Percentiles rank a stretch among this genome's conserved stretches.
Conservation (phyloP, 805 yeast genomes). For the Wickerhamiella cacticola region DNA sequence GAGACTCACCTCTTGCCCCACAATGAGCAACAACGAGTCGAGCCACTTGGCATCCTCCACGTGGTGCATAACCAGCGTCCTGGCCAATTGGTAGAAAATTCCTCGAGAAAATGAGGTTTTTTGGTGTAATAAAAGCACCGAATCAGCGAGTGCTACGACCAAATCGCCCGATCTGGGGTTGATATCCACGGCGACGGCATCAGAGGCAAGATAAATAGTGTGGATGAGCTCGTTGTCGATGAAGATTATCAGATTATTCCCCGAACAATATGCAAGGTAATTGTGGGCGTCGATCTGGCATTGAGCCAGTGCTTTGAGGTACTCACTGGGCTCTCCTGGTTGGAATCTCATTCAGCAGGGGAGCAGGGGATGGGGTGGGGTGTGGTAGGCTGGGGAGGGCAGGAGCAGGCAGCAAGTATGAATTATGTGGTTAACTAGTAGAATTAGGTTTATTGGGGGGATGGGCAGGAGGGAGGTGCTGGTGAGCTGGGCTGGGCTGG, state of each 20-base stretch:
- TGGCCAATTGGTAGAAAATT: slow-evolving; percentile 13
- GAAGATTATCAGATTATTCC: slow-evolving; percentile 66
- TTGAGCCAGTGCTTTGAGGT: slow-evolving; percentile 44
- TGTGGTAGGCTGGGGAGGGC: no score
- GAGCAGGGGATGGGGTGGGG: neutral
- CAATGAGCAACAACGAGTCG: slow-evolving; percentile 43
- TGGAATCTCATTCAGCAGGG: slow-evolving; percentile 31
- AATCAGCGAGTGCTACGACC: slow-evolving; percentile 21
- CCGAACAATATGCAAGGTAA: slow-evolving; percentile 65
- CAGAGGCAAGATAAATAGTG: slow-evolving; percentile 58
- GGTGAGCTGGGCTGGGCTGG: no score
- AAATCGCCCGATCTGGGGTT: slow-evolving; percentile 35
- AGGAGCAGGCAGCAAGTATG: no score
- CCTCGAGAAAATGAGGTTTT: slow-evolving; percentile 19
- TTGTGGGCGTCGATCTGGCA: slow-evolving; percentile 54
- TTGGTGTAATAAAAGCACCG: slow-evolving; percentile 22
- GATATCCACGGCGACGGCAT: slow-evolving; percentile 55
- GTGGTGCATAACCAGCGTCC: neutral
- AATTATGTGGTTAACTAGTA: no score
- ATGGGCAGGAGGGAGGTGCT: no score
- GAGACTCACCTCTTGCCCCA: slow-evolving; percentile 29
- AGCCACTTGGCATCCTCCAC: slow-evolving; percentile 46
- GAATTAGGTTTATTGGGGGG: no score
- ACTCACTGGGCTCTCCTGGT: slow-evolving; percentile 72
- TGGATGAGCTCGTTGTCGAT: slow-evolving; percentile 49